These are phyloP conservation scores for Sclerotiophoma versabilis DNA, from an alignment of 2,329 filamentous ascomycete species.

Conservation along the genomic window DNA sequence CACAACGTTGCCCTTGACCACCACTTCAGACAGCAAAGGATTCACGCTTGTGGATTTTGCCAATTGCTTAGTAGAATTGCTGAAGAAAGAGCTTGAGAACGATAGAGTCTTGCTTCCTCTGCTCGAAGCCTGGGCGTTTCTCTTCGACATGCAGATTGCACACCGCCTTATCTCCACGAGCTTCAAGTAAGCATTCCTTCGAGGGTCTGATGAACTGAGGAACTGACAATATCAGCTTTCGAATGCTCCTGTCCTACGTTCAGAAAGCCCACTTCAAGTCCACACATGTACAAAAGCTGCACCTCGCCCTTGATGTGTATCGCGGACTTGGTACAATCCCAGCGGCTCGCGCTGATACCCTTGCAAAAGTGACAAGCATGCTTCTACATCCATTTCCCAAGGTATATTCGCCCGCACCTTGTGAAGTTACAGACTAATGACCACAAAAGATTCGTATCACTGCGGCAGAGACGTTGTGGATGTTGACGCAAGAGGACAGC, in stretches of 20 bases:
- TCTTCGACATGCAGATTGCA: slow-evolving; percentile 60
- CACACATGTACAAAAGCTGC: slow-evolving; percentile 80
- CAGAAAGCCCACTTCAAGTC: slow-evolving; percentile 86
- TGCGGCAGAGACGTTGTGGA: slow-evolving; percentile 52
- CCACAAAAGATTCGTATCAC: slow-evolving; percentile 39
- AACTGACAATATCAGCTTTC: slow-evolving; percentile 50
- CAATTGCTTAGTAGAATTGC: slow-evolving; percentile 36
- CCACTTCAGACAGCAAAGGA: background rate
- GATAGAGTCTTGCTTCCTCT: slow-evolving; percentile 78
- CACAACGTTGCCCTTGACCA: slow-evolving; percentile 28
- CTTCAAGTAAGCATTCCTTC: slow-evolving; percentile 61
- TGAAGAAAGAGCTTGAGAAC: slow-evolving; percentile 50
- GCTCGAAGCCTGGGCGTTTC: slow-evolving; percentile 77
- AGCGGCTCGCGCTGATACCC: slow-evolving; percentile 61
- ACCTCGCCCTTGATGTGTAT: slow-evolving; percentile 82
- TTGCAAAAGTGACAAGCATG: slow-evolving; percentile 74
- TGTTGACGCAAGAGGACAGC: slow-evolving; percentile 45
- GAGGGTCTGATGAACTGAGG: background rate
- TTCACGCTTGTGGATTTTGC: slow-evolving; percentile 37
- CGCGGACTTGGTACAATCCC: slow-evolving; percentile 68
- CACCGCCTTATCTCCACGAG: slow-evolving; percentile 46
- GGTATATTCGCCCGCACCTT: slow-evolving; percentile 52
- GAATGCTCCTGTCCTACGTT: slow-evolving; percentile 70
- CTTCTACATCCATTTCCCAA: slow-evolving; percentile 83
- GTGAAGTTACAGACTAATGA: background rate